Base-by-base conservation (phyloP, 2,329 filamentous ascomycete genomes). In the Alternaria ventricosa region DNA sequence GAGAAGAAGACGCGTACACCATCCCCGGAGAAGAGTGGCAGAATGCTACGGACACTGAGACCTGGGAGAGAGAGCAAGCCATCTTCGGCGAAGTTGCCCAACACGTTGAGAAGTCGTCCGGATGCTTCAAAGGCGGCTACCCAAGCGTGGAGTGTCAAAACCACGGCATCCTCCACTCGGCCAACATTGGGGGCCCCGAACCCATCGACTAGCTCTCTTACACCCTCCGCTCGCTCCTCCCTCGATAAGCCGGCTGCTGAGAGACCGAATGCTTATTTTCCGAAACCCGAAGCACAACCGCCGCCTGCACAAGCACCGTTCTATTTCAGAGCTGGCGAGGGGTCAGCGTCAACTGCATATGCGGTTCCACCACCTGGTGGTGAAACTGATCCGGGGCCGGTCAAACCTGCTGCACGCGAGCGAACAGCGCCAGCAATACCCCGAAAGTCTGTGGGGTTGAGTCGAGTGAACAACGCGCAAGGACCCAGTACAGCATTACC, bases 71-170 rank as follows among this genome's bases (percentile, higher is more conserved):
- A 85, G 46, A 73, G 79, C 49, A 84, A 82, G 57, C 72, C 79
- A 23, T 80, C 82, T 13, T 84, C 84, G 58, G 81, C 83, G 49
- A 82, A 80, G 64, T 82, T 87, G 72, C 74, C 80, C 3, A 79
- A 75, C 20, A 82, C 80, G 20, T 74, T 83, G 56, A 82, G 78
- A 51, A 81, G 82, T 30, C 75, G 81, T 41, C 84, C 85, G 41
- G 85, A 86, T 61, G 87, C 88, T 20, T 87, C 88, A 18, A 88
- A 87, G 70, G 88, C 88, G 4, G 88, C 88, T 3, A 87, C 87
- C 4, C 82, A 89, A 62, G 88, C 88, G n/a, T 90, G 88, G 87
- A 73, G 74, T 70, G 82, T 65, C 76, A 81, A 72, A 12, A 28
- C 71, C 18, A 61, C 61, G 20, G n/a, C 67, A 8, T 62, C 55